Evolutionary conservation across 2,329 filamentous ascomycete species (phyloP), one percentile per base, ranked within the genome.

Genomic region (Pseudogymnoascus sp.): DNA sequence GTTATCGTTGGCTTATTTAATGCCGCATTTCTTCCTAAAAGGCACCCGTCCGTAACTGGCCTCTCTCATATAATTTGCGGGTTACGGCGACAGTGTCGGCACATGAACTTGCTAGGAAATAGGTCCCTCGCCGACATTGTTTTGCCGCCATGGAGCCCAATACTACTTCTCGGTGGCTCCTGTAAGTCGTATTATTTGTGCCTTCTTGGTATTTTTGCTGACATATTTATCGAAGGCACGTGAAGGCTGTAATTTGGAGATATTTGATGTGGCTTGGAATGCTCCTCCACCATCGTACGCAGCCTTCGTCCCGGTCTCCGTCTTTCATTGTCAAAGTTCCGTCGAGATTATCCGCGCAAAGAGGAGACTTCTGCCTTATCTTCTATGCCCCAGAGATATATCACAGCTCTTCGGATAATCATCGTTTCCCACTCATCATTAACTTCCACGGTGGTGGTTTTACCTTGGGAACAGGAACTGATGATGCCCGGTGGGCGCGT

Each of bases 381-480:
- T 78, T 80, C 60, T 80, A 80, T 65, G 70, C 77, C 0, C 78
- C 78, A 1, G 63, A 69, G 5, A 72, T 70, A 5, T 79, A 79
- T 61, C 64, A 69, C 1, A 68, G 67, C 5, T 65, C 71, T 5
- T 60, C 65, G 21, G 63, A 72, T 29, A 63, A 69, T 15, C 64
- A 66, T 38, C 68, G 64, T n/a, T 77, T 68, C 59, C 79, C 85
- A 0, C 82, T 82, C 15, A 77, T 89, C 29, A 78, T 89, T 66
- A 86, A 87, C 70, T 86, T 86, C 68, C 86, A 89, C 68, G 86
- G 86, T 27, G 86, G 86, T 21, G 86, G 86, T 4, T 88, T 87
- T 74, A 83, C 85, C 5, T 73, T 88, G 33, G 86, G 86, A 10
- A 79, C 79, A 55, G 84, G 81, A 3, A 85, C 82, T 3, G 83